Evolutionary conservation across 768 basidiomycete genomes (phyloP), one percentile per base, ranked within the genome.

Genomic region (Suillus ampliporus): DNA sequence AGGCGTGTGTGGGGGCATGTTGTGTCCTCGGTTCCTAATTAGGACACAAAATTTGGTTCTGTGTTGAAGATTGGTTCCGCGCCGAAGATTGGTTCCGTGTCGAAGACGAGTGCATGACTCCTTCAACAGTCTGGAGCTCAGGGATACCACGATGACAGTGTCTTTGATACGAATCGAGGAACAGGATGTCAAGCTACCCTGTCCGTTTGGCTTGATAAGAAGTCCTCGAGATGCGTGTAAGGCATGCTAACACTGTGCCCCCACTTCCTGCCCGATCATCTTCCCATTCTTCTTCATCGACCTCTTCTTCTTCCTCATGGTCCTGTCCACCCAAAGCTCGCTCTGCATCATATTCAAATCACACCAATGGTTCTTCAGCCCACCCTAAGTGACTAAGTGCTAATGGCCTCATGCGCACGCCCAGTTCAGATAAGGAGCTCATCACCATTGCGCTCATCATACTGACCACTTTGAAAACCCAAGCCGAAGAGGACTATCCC

Each of bases 381-480:
- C 40, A 13, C 31, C 56, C 31, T 51, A 56, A 41, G 23, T 68
- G 71, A 71, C 48, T 82, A 77, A 23, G 84, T 82, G 65, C 83
- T 78, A 19, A 82, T 78, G 35, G 85, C 86, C 9, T 73, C 72
- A 51, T 71, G 74, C 70, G 64, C 13, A 73, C 74, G 5, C 61
- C 44, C 48, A 76, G 75, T 56, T 58, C 73, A 46, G 78, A 83
- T 61, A 74, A 81, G 35, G 87, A 89, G 44, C 83, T 85, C 34
- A 76, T 89, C 65, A 90, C 90, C 11, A 91, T 91, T 60, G 88
- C 88, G 14, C 82, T 87, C 41, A 89, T 91, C 51, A 86, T 89
- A 0, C 90, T 90, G 5, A 96, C 97, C 5, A 84, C 92, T 51
- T 82, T 99, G 66, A 99, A 99, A 80, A 92, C 92, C 19, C 85